Percentiles rank a stretch among this genome's conserved stretches.
These are phyloP conservation scores for Diaporthe vaccinii DNA, from an alignment of 2,329 filamentous ascomycete species.

Conservation along the genomic window DNA sequence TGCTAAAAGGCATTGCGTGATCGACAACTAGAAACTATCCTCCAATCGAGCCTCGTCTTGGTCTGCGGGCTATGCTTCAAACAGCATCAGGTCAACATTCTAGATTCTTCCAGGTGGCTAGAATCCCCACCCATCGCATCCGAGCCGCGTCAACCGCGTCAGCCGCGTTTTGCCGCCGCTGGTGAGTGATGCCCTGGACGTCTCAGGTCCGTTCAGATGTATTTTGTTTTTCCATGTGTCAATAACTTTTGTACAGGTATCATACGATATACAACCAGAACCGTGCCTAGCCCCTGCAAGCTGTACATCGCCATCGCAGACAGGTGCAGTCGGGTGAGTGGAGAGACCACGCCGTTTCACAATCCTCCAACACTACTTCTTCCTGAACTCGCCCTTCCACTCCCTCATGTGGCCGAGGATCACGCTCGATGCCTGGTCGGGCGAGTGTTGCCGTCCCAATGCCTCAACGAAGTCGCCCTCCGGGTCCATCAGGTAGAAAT, in stretches of 20 bases:
- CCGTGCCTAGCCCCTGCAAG: background rate
- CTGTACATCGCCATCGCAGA: background rate
- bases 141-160: background rate
- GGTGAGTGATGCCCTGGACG: background rate
- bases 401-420: conserved; percentile 88
- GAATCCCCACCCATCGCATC: background rate
- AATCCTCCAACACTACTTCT: conserved; percentile 38
- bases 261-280: conserved; percentile 9
- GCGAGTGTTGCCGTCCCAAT: conserved; percentile 93
- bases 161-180: background rate
- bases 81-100: conserved; percentile 3
- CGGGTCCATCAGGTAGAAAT: conserved; percentile 99
- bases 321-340: conserved; percentile 23
- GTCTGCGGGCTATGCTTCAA: conserved; percentile 32
- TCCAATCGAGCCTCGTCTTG: conserved; percentile 22
- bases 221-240: background rate
- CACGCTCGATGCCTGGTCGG: conserved; percentile 84
- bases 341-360: conserved; percentile 20
- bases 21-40: conserved; percentile 9
- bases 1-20: conserved; percentile 29
- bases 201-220: background rate
- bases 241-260: conserved; percentile 1
- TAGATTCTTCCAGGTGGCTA: background rate
- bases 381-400: conserved; percentile 55
- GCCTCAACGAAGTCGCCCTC: conserved; percentile 99